These are phyloP conservation scores for Phytophthora sp. DNA, from an alignment of 352 stramenopile genomes.

Conservation along the genomic window DNA sequence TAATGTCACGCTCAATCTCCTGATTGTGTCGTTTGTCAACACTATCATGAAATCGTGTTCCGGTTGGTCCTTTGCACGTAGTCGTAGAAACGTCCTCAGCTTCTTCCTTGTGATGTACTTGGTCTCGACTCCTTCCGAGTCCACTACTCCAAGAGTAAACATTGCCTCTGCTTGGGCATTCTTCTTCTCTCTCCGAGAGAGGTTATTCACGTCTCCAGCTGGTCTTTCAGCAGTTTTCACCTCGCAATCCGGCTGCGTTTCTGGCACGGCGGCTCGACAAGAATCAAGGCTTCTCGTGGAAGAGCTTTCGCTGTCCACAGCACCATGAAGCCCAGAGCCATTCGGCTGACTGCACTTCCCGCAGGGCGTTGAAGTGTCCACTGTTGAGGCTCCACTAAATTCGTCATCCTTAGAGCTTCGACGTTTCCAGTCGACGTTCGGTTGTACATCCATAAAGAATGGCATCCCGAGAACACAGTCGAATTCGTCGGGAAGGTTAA, in stretches of 20 bases:
- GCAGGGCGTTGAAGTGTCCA: slow-evolving; percentile 1
- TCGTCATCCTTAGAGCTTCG: slow-evolving; percentile 3
- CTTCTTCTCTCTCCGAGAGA: slow-evolving; percentile 12
- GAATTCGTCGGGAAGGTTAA: background rate
- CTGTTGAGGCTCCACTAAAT: background rate
- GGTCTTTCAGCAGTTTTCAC: slow-evolving; percentile 8
- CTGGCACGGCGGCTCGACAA: slow-evolving; percentile 8
- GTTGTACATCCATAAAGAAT: slow-evolving; percentile 17
- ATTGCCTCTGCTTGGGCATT: slow-evolving; percentile 10
- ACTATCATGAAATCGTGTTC: slow-evolving; percentile 22
- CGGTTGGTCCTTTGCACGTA: background rate
- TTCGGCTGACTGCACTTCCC: slow-evolving; percentile 8
- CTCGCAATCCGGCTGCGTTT: slow-evolving; percentile 3
- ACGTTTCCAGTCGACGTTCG: slow-evolving; percentile 7
- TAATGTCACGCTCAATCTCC: background rate
- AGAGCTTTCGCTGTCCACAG: background rate
- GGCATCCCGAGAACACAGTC: slow-evolving; percentile 14
- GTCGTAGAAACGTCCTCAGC: slow-evolving; percentile 17
- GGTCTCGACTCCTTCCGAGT: slow-evolving; percentile 12
- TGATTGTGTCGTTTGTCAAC: slow-evolving; percentile 18
- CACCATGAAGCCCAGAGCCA: slow-evolving; percentile 4
- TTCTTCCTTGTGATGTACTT: slow-evolving; percentile 29
- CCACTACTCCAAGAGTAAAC: slow-evolving; percentile 11
- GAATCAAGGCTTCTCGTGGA: slow-evolving; percentile 11
- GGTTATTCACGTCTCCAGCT: slow-evolving; percentile 2